A percentile compares a stretch with the other conserved stretches of the same genome.
Evolutionary conservation across 768 basidiomycete species (phyloP).

Genomic region (Cystoderma amianthinum): DNA sequence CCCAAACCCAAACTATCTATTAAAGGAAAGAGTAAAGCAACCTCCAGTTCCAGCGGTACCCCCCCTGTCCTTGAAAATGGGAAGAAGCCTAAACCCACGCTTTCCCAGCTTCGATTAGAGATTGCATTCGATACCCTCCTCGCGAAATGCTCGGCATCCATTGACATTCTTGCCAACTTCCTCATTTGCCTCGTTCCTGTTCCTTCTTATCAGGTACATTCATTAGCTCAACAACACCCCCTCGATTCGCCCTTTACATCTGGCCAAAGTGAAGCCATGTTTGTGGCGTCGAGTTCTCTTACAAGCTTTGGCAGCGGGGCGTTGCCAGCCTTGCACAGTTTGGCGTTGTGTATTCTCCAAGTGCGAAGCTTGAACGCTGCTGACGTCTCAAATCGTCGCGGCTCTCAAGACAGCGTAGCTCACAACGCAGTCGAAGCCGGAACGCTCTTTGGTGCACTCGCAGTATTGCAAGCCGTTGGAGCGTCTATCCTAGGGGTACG

Average conservation of each 20-base stretch:
- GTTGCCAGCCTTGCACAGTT: conserved; percentile 62
- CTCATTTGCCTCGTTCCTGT: conserved; percentile 50
- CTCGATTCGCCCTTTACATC: not conserved
- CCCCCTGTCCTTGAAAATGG: conserved; percentile 7
- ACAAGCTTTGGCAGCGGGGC: conserved; percentile 61
- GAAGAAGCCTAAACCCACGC: conserved; percentile 40
- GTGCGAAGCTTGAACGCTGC: conserved; percentile 26
- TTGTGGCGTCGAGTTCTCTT: conserved; percentile 54
- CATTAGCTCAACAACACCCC: not conserved
- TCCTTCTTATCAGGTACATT: conserved; percentile 27
- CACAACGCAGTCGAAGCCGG: conserved; percentile 31
- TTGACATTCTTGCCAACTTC: conserved; percentile 60
- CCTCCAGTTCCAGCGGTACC: not conserved
- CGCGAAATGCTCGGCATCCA: conserved; percentile 50
- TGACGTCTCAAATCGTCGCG: conserved; percentile 10
- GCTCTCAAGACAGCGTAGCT: conserved; percentile 9
- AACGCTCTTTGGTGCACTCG: conserved; percentile 64
- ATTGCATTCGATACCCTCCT: conserved; percentile 67
- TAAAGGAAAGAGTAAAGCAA: conserved; percentile 9
- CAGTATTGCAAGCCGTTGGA: conserved; percentile 62
- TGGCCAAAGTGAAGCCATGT: conserved; percentile 36
- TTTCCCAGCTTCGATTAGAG: conserved; percentile 49
- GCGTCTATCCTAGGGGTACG: conserved; percentile 56
- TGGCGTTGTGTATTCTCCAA: conserved; percentile 61
- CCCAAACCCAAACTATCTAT: conserved; percentile 16